Percentiles rank a stretch among this genome's conserved stretches.
phyloP scores from a whole-genome alignment of 495 filamentous ascomycete species.

The Neurospora sp. region DNA sequence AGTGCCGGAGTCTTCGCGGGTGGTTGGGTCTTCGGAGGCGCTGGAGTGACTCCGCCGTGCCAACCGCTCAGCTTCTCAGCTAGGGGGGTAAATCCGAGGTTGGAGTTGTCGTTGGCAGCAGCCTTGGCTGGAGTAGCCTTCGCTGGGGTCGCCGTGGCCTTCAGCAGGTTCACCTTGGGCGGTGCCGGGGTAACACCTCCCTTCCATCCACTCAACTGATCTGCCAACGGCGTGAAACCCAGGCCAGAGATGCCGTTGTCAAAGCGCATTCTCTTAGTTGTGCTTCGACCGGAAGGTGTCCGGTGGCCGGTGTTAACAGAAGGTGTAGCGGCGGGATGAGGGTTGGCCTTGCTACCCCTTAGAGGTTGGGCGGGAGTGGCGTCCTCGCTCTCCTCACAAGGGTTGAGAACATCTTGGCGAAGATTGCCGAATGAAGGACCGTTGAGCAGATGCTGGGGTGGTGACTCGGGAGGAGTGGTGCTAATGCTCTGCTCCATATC shows the following conservation, averaged over 20 bases:
- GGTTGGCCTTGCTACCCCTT: neutral
- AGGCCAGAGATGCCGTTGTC: neutral
- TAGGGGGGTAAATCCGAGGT: neutral
- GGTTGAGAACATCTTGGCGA: neutral
- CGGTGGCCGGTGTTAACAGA: neutral
- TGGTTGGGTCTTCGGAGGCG: neutral
- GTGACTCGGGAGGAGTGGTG: neutral
- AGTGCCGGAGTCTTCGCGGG: neutral
- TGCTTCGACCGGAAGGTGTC: constrained; percentile 11
- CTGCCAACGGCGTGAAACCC: neutral
- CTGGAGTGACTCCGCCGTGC: neutral
- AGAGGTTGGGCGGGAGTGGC: neutral
- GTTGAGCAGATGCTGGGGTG: neutral
- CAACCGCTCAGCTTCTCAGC: neutral
- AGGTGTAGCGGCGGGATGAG: neutral
- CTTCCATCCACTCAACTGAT: constrained; percentile 1
- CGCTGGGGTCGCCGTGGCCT: neutral
- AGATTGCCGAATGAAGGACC: neutral
- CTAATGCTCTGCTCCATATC: neutral
- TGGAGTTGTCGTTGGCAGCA: neutral
- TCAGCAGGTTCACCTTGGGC: neutral
- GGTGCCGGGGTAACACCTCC: constrained; percentile 1
- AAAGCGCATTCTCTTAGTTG: constrained; percentile 10
- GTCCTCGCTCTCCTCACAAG: neutral
- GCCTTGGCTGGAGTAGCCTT: neutral